Conservation (phyloP, 2,329 filamentous ascomycete species). For the Anthostomella pinea region DNA sequence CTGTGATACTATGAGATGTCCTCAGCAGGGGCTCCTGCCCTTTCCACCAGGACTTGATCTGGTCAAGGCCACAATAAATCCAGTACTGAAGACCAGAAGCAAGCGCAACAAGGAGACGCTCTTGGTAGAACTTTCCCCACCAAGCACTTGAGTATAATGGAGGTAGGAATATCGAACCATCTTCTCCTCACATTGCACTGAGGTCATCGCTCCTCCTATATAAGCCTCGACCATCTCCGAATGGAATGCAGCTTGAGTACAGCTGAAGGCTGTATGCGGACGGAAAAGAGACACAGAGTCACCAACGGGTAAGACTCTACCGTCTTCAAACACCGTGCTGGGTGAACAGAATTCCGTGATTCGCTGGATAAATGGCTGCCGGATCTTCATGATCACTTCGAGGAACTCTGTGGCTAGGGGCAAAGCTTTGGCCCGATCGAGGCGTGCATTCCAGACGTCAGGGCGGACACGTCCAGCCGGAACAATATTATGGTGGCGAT, state of each 20-base stretch:
- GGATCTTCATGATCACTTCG: conserved; percentile 16
- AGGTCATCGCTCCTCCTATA: conserved; percentile 7
- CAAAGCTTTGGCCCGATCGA: background rate
- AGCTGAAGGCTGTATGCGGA: conserved; percentile 7
- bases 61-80: conserved; percentile 1
- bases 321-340: conserved; percentile 12
- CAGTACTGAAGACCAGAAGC: conserved; percentile 4
- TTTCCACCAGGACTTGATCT: conserved; percentile 5
- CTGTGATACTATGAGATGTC: no score
- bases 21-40: background rate
- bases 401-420: conserved; percentile 2
- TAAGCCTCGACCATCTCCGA: conserved; percentile 25
- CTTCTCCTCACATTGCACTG: conserved; percentile 10
- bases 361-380: conserved; percentile 18
- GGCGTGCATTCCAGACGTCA: conserved; percentile 3
- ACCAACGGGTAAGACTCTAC: conserved; percentile 15
- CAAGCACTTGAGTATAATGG: conserved; percentile 11
- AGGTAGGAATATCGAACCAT: conserved; percentile 8
- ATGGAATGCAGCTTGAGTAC: conserved; percentile 13
- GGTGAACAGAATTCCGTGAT: conserved; percentile 19
- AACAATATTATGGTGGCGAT: conserved; percentile 9
- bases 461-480: conserved; percentile 2
- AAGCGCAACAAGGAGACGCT: background rate
- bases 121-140: conserved; percentile 15
- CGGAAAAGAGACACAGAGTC: conserved; percentile 12